Conservation (phyloP, 2,329 filamentous ascomycete species). For the Corinectria fuckeliana region DNA sequence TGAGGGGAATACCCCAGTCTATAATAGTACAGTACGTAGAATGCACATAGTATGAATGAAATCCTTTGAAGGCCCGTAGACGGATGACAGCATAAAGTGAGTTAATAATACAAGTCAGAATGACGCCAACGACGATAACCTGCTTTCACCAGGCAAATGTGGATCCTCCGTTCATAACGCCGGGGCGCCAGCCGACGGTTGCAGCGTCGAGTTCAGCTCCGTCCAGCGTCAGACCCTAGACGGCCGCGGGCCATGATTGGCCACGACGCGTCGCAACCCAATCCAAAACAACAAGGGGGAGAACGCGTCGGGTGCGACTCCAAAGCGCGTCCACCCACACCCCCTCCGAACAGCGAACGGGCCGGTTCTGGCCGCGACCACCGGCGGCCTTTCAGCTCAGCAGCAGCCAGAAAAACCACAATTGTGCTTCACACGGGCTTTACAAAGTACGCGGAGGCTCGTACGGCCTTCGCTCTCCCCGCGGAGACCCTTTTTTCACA, state of each 20-base stretch:
- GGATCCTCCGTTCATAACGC: slow-evolving; percentile 16
- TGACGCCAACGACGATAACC: neutral
- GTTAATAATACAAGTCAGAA: neutral
- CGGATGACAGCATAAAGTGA: too few species aligned
- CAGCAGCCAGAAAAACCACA: neutral
- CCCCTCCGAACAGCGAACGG: neutral
- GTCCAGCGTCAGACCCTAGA: slow-evolving; percentile 14
- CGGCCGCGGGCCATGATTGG: slow-evolving; percentile 6
- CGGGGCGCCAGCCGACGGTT: slow-evolving; percentile 10
- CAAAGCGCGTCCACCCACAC: neutral
- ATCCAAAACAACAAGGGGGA: slow-evolving; percentile 9
- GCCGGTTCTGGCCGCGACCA: slow-evolving; percentile 8
- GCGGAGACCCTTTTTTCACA: neutral
- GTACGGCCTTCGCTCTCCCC: neutral
- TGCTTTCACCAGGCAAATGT: neutral
- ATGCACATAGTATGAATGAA: too few species aligned
- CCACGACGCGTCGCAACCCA: slow-evolving; percentile 1
- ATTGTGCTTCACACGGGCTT: neutral
- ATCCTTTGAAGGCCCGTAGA: too few species aligned
- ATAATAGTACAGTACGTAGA: too few species aligned
- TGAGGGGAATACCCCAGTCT: too few species aligned
- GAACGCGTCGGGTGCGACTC: slow-evolving; percentile 10
- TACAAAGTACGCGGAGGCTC: too few species aligned
- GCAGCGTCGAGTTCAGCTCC: slow-evolving; percentile 9
- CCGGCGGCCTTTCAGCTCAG: slow-evolving; percentile 2